Base-by-base conservation (phyloP, 1,284 basidiomycete genomes). In the Vanrija humicola region DNA sequence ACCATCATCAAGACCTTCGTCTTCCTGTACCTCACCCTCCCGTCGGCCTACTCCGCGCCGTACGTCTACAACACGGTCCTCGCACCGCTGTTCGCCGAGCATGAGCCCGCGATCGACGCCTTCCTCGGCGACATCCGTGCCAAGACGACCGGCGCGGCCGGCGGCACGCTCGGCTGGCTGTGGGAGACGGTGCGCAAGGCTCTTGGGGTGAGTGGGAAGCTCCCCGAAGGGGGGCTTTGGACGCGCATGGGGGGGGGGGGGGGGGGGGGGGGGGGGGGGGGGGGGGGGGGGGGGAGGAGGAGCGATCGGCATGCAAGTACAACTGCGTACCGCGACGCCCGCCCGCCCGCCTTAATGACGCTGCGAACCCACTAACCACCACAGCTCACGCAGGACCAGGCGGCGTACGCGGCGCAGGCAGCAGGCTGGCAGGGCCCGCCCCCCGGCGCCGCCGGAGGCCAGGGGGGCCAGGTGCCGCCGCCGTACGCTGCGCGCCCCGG, bases 21-120 rank as follows among this genome's bases (percentile, higher is more conserved):
- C 69, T 77, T 90, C 26, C 79, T 90, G 25, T 90, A 86, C 77
- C 75, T 90, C 43, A 80, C 87, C 3, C 79, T 89, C 5, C 87
- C 14, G 85, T 88, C 75, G 54, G 38, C 21, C 9, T 61, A 89
- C 87, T 88, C 87, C 53, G 86, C 87, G 7, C 83, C 83, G 1
- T 88, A 84, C 75, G 76, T 90, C 54, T 90, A 87, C 76, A 77
- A 79, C 53, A 77, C 78, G 6, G 84, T 84, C 68, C 72, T 90
- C 15, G 81, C 83, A 44, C 88, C 88, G 0, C 84, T 85, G 74
- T 82, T 87, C 67, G 64, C 72, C 50, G 79, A 80, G 58, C 84
- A 90, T 67, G 87, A 90, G 69, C 75, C 74, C 5, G 81, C 84
- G 29, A 80, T 90, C 49, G 88, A 90, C 64, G 79, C 80, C 3